Conservation (phyloP, 1,284 basidiomycete genomes). For the Takashimella tepidaria region DNA sequence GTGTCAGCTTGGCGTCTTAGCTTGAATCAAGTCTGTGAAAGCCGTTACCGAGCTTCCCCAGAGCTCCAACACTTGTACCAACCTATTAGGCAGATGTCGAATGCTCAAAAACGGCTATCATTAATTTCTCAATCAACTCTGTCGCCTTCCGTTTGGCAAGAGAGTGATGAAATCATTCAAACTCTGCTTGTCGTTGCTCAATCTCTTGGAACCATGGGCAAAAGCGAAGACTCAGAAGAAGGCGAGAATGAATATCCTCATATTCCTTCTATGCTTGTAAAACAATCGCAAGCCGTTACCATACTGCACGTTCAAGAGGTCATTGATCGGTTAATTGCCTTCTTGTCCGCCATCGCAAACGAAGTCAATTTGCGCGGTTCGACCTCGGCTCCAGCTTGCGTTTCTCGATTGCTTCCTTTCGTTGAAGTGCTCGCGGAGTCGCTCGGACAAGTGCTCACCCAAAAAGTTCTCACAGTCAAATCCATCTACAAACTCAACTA, state of each 20-base stretch:
- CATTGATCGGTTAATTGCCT: conserved; percentile 27
- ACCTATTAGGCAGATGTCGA: conserved; percentile 54
- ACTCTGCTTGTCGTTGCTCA: conserved; percentile 62
- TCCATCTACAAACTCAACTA: conserved; percentile 79
- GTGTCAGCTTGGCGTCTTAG: conserved; percentile 7
- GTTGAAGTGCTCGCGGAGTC: conserved; percentile 56
- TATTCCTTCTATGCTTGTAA: conserved; percentile 27
- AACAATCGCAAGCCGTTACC: conserved; percentile 20
- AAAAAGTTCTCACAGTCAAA: conserved; percentile 51
- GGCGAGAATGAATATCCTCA: conserved; percentile 31
- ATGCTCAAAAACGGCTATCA: conserved; percentile 1
- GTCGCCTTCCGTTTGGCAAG: conserved; percentile 22
- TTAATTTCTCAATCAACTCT: conserved; percentile 5
- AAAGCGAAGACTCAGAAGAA: conserved; percentile 16
- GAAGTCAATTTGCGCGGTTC: conserved; percentile 11
- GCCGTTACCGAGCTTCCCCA: conserved; percentile 32
- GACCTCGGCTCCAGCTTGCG: conserved; percentile 10
- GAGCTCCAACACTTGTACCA: conserved; percentile 52
- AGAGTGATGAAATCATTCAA: conserved; percentile 55
- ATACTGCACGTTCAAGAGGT: conserved; percentile 41
- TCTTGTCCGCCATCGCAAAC: conserved; percentile 15
- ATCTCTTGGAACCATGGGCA: conserved; percentile 48
- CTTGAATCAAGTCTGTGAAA: not conserved
- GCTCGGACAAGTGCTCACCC: conserved; percentile 47
- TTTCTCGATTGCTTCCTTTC: conserved; percentile 41